Conservation (phyloP, 2,329 filamentous ascomycete genomes). For the Fusarium haematococcum region DNA sequence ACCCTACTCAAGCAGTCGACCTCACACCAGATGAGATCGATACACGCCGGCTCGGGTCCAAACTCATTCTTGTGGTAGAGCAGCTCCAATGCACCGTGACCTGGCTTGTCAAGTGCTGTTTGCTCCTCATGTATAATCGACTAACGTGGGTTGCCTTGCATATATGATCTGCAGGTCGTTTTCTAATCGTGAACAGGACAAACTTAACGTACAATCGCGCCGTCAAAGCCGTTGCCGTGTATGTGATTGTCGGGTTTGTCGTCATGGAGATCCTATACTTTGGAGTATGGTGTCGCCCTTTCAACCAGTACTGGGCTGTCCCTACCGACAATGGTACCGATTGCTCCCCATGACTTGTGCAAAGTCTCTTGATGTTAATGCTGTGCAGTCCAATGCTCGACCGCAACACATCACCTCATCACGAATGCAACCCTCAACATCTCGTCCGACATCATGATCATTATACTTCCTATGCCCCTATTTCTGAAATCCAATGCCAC, state of each 20-base stretch:
- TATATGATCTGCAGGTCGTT: neutral
- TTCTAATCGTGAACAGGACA: neutral
- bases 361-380: neutral
- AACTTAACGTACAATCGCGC: neutral
- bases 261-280: neutral
- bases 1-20: neutral
- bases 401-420: neutral
- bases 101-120: constrained; percentile 1
- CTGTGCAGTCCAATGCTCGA: neutral
- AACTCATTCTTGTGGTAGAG: neutral
- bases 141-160: neutral
- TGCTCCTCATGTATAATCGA: neutral
- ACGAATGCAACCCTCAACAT: neutral
- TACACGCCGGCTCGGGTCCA: neutral
- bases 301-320: constrained; percentile 1
- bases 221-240: neutral
- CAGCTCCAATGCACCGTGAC: neutral
- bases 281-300: neutral
- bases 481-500: neutral
- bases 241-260: neutral
- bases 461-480: neutral
- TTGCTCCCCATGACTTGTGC: neutral
- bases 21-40: neutral
- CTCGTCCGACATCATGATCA: neutral
- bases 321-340: neutral